A percentile compares a stretch with the other conserved stretches of the same genome.
Conservation (phyloP, 2,329 filamentous ascomycete genomes). For the Torrubiellomyces zombiae region DNA sequence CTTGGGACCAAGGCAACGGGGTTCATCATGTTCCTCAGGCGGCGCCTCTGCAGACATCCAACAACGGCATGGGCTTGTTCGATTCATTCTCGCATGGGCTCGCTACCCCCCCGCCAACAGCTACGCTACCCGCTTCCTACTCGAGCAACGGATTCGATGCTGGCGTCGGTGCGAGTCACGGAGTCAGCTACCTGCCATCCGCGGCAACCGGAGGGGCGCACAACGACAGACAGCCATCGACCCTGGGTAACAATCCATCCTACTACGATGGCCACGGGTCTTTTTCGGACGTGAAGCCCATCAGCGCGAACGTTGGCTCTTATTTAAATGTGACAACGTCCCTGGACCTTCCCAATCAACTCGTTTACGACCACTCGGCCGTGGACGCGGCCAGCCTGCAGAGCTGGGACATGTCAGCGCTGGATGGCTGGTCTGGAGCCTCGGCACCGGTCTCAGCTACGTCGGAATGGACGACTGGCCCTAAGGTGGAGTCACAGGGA, state of each 20-base stretch:
- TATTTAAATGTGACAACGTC: constrained; percentile 14
- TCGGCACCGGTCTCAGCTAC: constrained; percentile 9
- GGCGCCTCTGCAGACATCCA: constrained; percentile 16
- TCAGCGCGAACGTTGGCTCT: constrained; percentile 12
- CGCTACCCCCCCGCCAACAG: constrained; percentile 39
- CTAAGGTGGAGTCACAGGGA: constrained; percentile 14
- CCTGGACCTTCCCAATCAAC: constrained; percentile 15
- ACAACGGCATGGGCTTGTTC: constrained; percentile 22
- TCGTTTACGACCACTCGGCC: constrained; percentile 18
- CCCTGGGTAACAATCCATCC: constrained; percentile 11
- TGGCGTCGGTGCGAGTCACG: constrained; percentile 12
- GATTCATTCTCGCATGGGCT: constrained; percentile 36
- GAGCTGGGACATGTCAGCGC: constrained; percentile 20
- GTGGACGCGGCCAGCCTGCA: constrained; percentile 15
- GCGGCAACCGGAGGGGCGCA: constrained; percentile 11
- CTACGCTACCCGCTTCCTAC: constrained; percentile 30
- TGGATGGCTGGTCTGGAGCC: constrained; percentile 17
- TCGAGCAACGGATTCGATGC: constrained; percentile 10
- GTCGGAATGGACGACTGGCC: constrained; percentile 15
- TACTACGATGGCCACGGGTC: constrained; percentile 18
- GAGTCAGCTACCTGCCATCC: constrained; percentile 15
- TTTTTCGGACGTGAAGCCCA: constrained; percentile 18
- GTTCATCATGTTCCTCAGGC: constrained; percentile 15
- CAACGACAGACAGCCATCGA: constrained; percentile 10
- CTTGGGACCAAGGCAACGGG: constrained; percentile 23